A percentile compares a stretch with the other conserved stretches of the same genome.
These are phyloP conservation scores for Aspergillus puulaauensis DNA, from an alignment of 2,329 filamentous ascomycete species.

Conservation along the genomic window DNA sequence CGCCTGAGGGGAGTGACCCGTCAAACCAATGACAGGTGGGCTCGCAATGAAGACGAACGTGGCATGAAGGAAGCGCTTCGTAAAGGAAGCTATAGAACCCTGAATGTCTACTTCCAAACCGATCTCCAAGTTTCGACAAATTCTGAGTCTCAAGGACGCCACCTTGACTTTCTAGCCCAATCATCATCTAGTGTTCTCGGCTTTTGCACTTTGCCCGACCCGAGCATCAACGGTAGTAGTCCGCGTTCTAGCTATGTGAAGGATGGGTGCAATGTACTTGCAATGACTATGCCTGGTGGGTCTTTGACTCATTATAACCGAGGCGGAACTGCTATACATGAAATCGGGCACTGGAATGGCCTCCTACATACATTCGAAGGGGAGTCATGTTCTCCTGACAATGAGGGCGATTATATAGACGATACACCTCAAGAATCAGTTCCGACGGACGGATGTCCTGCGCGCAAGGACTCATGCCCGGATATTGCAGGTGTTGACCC, in stretches of 20 bases:
- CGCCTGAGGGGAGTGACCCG: constrained; percentile 50
- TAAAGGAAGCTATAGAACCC: constrained; percentile 52
- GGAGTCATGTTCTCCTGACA: constrained; percentile 32
- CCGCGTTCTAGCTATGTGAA: constrained; percentile 43
- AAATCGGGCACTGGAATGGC: constrained; percentile 50
- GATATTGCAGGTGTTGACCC: constrained; percentile 47
- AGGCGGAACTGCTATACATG: constrained; percentile 48
- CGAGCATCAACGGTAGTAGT: constrained; percentile 40
- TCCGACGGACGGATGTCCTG: constrained; percentile 60
- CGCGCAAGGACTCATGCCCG: constrained; percentile 52
- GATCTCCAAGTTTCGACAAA: constrained; percentile 42
- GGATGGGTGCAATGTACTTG: constrained; percentile 59
- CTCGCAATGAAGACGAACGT: constrained; percentile 48
- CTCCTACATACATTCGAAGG: constrained; percentile 47
- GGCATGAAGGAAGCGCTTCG: constrained; percentile 56
- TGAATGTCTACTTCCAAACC: constrained; percentile 63
- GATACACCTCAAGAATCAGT: constrained; percentile 51
- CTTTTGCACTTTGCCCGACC: constrained; percentile 52
- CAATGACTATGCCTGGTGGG: constrained; percentile 57
- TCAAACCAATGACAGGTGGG: constrained; percentile 57
- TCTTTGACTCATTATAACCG: constrained; percentile 49
- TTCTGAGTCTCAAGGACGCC: constrained; percentile 23
- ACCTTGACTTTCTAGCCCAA: constrained; percentile 13
- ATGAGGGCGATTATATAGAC: constrained; percentile 43
- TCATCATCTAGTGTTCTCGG: constrained; percentile 46